Evolutionary conservation across 192 early-diverging fungal species (phyloP).

Genomic region (Rhizophagus clarus): DNA sequence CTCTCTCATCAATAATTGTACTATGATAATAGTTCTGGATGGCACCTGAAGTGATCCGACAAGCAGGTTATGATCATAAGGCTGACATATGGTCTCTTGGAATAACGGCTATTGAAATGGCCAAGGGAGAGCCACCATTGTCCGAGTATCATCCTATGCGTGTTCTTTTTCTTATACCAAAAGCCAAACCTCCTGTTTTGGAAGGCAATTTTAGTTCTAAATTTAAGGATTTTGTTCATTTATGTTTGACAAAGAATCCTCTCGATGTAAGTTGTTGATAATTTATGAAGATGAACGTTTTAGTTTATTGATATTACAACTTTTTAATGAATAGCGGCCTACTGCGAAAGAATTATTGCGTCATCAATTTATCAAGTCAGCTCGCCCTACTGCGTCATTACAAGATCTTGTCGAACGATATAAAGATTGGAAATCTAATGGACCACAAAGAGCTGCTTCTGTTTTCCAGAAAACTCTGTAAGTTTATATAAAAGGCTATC

Average conservation of each 20-base stretch:
- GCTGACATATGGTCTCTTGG: slow-evolving; percentile 99
- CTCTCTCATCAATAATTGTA: background rate
- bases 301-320: slow-evolving; percentile 5
- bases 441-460: slow-evolving; percentile 41
- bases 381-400: slow-evolving; percentile 78
- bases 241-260: slow-evolving; percentile 90
- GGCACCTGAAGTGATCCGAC: slow-evolving; percentile 93
- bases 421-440: slow-evolving; percentile 70
- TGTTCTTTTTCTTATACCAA: slow-evolving; percentile 92
- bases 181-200: slow-evolving; percentile 84
- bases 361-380: slow-evolving; percentile 86
- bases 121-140: slow-evolving; percentile 88
- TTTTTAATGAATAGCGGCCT: slow-evolving; percentile 61
- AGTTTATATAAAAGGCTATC: background rate
- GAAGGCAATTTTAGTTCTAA: slow-evolving; percentile 75
- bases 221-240: slow-evolving; percentile 89
- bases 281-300: background rate
- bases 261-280: slow-evolving; percentile 52
- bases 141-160: slow-evolving; percentile 97
- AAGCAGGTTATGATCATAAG: slow-evolving; percentile 51
- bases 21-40: slow-evolving; percentile 60
- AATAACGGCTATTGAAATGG: slow-evolving; percentile 96
- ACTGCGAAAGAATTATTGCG: slow-evolving; percentile 87
- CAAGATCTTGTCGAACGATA: slow-evolving; percentile 85
- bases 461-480: slow-evolving; percentile 15